Evolutionary conservation across 345 rosid species (phyloP).

Genomic region (Aurinia saxatilis): DNA sequence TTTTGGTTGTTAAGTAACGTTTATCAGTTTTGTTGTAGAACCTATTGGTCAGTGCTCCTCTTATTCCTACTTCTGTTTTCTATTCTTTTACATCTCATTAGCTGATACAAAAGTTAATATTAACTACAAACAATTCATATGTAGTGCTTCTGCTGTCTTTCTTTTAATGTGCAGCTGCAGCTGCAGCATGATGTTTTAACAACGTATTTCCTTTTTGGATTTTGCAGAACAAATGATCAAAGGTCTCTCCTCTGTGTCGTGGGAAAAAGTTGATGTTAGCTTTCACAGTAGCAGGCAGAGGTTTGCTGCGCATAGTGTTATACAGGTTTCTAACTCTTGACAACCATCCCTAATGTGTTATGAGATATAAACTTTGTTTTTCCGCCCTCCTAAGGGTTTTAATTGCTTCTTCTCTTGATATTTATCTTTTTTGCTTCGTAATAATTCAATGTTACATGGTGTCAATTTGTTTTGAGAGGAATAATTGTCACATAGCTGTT

Average conservation of each 20-base stretch:
- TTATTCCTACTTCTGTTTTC: not conserved
- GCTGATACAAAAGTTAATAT: too few species aligned
- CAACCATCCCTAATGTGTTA: not conserved
- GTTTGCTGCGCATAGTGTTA: slow-evolving; percentile 89
- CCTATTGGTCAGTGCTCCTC: not conserved
- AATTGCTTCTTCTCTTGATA: too few species aligned
- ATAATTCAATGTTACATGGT: not conserved
- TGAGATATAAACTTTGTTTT: too few species aligned
- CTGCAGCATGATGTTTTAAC: not conserved
- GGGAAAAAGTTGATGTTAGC: slow-evolving; percentile 97
- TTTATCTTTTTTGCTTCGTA: too few species aligned
- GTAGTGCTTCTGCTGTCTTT: slow-evolving; percentile 2
- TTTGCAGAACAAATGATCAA: slow-evolving; percentile 73
- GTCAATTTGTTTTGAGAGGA: not conserved
- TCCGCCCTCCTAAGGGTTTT: too few species aligned
- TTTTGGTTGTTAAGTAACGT: too few species aligned
- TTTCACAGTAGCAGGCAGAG: slow-evolving; percentile 77
- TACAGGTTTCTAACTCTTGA: slow-evolving; percentile 57
- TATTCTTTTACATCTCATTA: not conserved
- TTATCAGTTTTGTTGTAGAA: not conserved
- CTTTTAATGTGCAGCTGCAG: not conserved
- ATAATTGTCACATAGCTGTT: not conserved
- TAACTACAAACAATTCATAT: not conserved
- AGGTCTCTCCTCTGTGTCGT: slow-evolving; percentile 74
- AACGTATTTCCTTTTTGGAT: not conserved